phyloP scores from a whole-genome alignment of 176 grass and related monocot genomes.

The Oropetium thomaeum region DNA sequence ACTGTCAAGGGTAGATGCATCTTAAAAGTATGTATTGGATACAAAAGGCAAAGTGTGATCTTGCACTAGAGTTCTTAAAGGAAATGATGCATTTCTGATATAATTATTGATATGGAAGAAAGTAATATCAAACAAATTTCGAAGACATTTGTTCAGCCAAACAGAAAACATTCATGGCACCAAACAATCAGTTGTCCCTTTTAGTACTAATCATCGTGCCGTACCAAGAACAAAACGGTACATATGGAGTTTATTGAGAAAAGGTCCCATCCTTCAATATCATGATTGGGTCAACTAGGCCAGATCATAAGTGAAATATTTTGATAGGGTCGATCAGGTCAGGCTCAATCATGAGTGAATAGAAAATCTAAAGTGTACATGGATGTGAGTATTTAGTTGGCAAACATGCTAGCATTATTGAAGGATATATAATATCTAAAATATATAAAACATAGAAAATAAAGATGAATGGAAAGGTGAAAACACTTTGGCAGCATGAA shows the following conservation, averaged over 20 bases:
- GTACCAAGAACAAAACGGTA: not conserved
- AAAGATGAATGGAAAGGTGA: slow-evolving; percentile 11
- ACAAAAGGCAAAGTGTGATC: not conserved
- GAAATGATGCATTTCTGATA: not conserved
- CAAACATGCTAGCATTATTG: not conserved
- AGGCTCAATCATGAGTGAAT: too few relatives aligned
- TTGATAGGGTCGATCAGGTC: too few relatives aligned
- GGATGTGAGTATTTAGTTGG: not conserved
- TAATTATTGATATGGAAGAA: not conserved
- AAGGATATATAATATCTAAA: not conserved
- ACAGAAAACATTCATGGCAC: not conserved
- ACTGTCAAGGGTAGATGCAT: not conserved
- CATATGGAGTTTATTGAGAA: too few relatives aligned
- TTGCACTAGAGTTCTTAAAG: not conserved
- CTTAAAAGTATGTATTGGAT: not conserved
- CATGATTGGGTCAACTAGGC: too few relatives aligned
- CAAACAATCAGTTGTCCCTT: not conserved
- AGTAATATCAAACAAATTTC: too few relatives aligned
- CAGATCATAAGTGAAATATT: too few relatives aligned
- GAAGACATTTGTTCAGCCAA: too few relatives aligned
- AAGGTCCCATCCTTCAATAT: too few relatives aligned
- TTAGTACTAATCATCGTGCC: not conserved
- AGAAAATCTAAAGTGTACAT: too few relatives aligned
- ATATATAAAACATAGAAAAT: not conserved
- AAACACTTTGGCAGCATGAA: slow-evolving; percentile 10